Percentiles rank a stretch among this genome's conserved stretches.
phyloP scores from a whole-genome alignment of 352 stramenopile genomes.

The Phytopythium mirpurense region DNA sequence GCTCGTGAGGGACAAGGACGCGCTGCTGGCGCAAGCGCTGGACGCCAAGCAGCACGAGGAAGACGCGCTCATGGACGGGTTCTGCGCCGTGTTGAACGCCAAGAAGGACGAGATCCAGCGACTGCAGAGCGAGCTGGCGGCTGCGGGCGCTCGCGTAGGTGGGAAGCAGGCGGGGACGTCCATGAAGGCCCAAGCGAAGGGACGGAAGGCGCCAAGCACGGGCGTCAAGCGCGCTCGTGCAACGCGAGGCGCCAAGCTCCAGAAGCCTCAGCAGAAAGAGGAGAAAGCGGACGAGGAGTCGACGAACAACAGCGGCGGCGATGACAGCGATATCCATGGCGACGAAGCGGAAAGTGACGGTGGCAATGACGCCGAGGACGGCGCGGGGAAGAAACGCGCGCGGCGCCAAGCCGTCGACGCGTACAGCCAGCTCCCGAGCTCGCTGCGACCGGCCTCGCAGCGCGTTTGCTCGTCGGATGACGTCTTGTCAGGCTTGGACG shows the following conservation, averaged over 20 bases:
- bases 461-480: slow-evolving; percentile 33
- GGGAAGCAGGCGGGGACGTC: not conserved
- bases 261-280: slow-evolving; percentile 12
- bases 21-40: slow-evolving; percentile 33
- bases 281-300: slow-evolving; percentile 14
- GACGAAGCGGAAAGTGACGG: slow-evolving; percentile 11
- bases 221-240: slow-evolving; percentile 6
- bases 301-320: slow-evolving; percentile 1
- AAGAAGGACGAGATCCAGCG: slow-evolving; percentile 62
- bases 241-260: slow-evolving; percentile 27
- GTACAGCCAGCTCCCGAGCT: slow-evolving; percentile 27
- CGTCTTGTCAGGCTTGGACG: slow-evolving; percentile 35
- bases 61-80: slow-evolving; percentile 34
- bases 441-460: slow-evolving; percentile 20
- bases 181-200: not conserved
- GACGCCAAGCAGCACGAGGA: slow-evolving; percentile 37
- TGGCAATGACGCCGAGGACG: slow-evolving; percentile 7
- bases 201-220: not conserved
- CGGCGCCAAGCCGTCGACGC: slow-evolving; percentile 22
- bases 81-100: slow-evolving; percentile 45
- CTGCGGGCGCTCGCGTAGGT: slow-evolving; percentile 3
- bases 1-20: slow-evolving; percentile 39
- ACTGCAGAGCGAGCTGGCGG: slow-evolving; percentile 26
- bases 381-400: slow-evolving; percentile 7
- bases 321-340: slow-evolving; percentile 13